phyloP scores from a whole-genome alignment of 768 basidiomycete species.

The Tricholomella constricta region DNA sequence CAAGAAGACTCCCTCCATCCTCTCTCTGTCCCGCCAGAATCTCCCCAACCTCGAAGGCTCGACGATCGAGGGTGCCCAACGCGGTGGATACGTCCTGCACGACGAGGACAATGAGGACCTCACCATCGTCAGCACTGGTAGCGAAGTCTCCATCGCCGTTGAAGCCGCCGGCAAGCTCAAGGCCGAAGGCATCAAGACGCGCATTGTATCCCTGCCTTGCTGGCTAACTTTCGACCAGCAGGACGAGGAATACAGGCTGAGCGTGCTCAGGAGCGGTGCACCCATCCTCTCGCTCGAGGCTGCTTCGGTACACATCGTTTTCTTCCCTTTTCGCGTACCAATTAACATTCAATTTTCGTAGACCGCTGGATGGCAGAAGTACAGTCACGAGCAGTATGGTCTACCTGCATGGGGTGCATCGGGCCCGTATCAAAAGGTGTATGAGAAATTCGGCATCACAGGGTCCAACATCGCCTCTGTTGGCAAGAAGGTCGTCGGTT shows the following conservation, averaged over 20 bases:
- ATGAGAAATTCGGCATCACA: constrained; percentile 88
- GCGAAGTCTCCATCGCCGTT: constrained; percentile 85
- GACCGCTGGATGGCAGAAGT: constrained; percentile 87
- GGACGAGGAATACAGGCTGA: constrained; percentile 73
- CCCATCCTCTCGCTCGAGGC: constrained; percentile 92
- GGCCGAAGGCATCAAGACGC: constrained; percentile 74
- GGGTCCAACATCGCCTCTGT: constrained; percentile 76
- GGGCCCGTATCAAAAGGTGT: constrained; percentile 87
- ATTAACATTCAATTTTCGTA: constrained; percentile 19
- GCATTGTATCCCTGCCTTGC: constrained; percentile 88
- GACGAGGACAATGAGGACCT: constrained; percentile 81
- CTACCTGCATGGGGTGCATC: constrained; percentile 82
- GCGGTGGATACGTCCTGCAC: constrained; percentile 88
- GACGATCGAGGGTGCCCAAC: constrained; percentile 77
- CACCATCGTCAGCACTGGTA: constrained; percentile 87
- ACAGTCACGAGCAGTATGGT: constrained; percentile 89
- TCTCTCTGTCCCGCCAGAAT: constrained; percentile 86
- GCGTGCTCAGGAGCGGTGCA: constrained; percentile 85
- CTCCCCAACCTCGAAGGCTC: constrained; percentile 91
- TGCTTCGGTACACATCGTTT: constrained; percentile 41
- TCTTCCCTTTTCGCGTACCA: background rate
- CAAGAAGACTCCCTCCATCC: constrained; percentile 76
- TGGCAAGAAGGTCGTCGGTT: constrained; percentile 83
- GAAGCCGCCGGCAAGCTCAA: constrained; percentile 84
- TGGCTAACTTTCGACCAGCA: constrained; percentile 89